These are phyloP conservation scores for Ploettnerulaceae sp. DNA, from an alignment of 2,329 filamentous ascomycete species.

Conservation along the genomic window DNA sequence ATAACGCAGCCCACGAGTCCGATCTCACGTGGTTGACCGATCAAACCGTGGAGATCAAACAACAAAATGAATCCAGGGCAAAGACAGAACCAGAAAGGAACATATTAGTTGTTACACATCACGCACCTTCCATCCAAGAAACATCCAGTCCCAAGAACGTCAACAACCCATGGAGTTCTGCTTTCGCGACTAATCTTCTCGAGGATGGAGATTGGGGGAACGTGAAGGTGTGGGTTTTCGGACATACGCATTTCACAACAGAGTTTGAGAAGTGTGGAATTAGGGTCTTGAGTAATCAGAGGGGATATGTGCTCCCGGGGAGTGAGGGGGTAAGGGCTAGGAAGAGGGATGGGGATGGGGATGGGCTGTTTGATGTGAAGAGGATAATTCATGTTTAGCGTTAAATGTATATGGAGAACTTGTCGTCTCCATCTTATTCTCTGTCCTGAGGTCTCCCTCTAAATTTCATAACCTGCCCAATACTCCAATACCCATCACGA, in stretches of 20 bases:
- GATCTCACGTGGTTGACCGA: constrained; percentile 38
- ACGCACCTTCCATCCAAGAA: constrained; percentile 40
- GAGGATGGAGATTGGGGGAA: constrained; percentile 12
- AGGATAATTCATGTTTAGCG: no score
- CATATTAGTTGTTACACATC: constrained; percentile 38
- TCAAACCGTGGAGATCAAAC: constrained; percentile 33
- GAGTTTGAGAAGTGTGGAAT: constrained; percentile 35
- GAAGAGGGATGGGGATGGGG: no score
- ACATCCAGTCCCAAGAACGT: constrained; percentile 44
- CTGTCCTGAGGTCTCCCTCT: no score
- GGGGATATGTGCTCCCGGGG: constrained; percentile 38
- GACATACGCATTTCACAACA: constrained; percentile 41
- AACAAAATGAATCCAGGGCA: constrained; percentile 3
- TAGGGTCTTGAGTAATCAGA: constrained; percentile 41
- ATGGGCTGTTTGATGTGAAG: no score
- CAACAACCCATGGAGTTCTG: constrained; percentile 33
- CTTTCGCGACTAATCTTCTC: constrained; percentile 50
- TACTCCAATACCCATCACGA: no score
- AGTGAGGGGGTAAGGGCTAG: no score
- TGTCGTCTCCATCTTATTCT: no score
- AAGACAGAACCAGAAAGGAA: constrained; percentile 32
- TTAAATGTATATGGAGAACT: no score
- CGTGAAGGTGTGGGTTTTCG: constrained; percentile 41
- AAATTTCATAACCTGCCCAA: no score
- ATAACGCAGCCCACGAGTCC: constrained; percentile 6